These are phyloP conservation scores for Colletotrichum costaricense DNA, from an alignment of 2,329 filamentous ascomycete genomes.

Conservation along the genomic window DNA sequence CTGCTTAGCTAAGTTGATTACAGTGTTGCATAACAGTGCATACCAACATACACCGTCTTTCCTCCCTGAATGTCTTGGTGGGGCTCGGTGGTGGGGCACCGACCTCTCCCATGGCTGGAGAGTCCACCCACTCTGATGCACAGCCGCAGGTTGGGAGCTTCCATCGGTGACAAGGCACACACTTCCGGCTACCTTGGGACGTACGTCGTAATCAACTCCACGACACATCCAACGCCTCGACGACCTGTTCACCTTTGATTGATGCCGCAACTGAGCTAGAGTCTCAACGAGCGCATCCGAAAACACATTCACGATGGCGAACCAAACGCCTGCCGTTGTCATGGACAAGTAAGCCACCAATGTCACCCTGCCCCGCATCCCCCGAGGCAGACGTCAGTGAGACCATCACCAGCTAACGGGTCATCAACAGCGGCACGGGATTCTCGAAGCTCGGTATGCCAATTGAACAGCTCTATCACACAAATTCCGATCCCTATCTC, in stretches of 20 bases:
- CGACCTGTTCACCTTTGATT: constrained; percentile 20
- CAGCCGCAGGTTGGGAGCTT: constrained; percentile 37
- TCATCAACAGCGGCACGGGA: constrained; percentile 85
- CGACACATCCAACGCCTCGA: constrained; percentile 23
- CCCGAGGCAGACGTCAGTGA: constrained; percentile 38
- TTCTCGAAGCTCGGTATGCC: constrained; percentile 96
- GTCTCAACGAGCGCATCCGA: constrained; percentile 18
- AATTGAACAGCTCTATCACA: constrained; percentile 21
- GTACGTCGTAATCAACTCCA: constrained; percentile 37
- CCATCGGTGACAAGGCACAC: constrained; percentile 37
- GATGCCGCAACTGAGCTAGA: constrained; percentile 30
- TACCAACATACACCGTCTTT: background rate
- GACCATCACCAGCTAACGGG: constrained; percentile 37
- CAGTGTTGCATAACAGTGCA: constrained; percentile 1
- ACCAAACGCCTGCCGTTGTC: constrained; percentile 99
- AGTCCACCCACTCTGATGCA: constrained; percentile 35
- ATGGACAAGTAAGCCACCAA: constrained; percentile 96
- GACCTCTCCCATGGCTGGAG: constrained; percentile 35
- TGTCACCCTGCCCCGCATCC: constrained; percentile 43
- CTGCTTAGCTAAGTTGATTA: constrained; percentile 9
- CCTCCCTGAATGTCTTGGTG: constrained; percentile 20
- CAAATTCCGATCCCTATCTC: constrained; percentile 40
- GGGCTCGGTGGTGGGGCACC: constrained; percentile 33
- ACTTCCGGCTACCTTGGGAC: constrained; percentile 35
- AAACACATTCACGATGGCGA: constrained; percentile 75